Conservation (phyloP, 441 rosid species). For the Adansonia madagascariensis region DNA sequence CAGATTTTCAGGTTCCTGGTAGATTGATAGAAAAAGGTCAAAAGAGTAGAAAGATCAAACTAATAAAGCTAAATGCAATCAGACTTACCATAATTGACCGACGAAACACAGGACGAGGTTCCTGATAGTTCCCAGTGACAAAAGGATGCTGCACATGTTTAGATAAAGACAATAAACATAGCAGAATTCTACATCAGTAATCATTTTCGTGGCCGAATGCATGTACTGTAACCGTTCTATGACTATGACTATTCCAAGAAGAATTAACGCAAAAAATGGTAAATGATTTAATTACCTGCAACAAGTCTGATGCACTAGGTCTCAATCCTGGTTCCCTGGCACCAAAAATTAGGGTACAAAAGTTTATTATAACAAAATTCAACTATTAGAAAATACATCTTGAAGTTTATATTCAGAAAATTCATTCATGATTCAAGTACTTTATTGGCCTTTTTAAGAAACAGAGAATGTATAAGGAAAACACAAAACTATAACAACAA, state of each 20-base stretch:
- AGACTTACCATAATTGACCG: constrained; percentile 51
- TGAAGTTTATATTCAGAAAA: constrained; percentile 9
- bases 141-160: constrained; percentile 58
- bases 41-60: constrained; percentile 30
- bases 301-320: constrained; percentile 59
- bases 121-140: constrained; percentile 54
- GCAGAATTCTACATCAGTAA: not conserved
- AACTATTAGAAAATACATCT: not conserved
- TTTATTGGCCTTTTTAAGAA: constrained; percentile 17
- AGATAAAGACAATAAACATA: constrained; percentile 22
- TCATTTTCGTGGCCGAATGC: constrained; percentile 14
- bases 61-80: constrained; percentile 17
- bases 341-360: constrained; percentile 33
- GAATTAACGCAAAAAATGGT: constrained; percentile 15
- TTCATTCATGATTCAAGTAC: constrained; percentile 7
- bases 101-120: constrained; percentile 45
- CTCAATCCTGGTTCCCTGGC: constrained; percentile 65
- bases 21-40: constrained; percentile 30
- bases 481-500: not conserved
- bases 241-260: constrained; percentile 23
- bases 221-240: not conserved
- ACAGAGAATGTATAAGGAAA: constrained; percentile 19
- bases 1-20: constrained; percentile 55
- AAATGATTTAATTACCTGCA: constrained; percentile 48
- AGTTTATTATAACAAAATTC: constrained; percentile 8